Base-by-base conservation (phyloP, 2,329 filamentous ascomycete genomes). In the Arthrobotrys megalospora region DNA sequence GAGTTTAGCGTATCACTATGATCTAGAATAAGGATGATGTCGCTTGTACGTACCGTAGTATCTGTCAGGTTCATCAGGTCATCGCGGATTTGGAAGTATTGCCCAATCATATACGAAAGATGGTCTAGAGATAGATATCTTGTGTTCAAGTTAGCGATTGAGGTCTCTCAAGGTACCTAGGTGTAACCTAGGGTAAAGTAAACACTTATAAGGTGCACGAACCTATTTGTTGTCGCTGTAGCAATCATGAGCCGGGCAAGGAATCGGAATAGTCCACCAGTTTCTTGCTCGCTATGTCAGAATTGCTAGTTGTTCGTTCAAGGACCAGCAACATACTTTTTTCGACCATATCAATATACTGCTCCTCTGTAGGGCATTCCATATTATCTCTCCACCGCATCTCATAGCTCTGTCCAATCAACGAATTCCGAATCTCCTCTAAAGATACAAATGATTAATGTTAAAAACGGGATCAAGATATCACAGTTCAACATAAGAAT, bases 41-140 rank as follows among this genome's bases (percentile, higher is more conserved):
- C 10, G 10, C 45, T 21, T n/a, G 7, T 48, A 47, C 32, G 36
- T 53, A 66, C 63, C 32, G 8, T 41, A 11, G 14, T 53, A n/a
- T 41, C 32, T 5, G 72, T 75, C 5, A 83, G 52, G 47, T 84
- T 83, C 53, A 78, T 79, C 50, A 82, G 82, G 48, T 84, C 83
- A 68, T 83, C 82, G 5, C 81, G 73, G 12, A 83, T 81, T 62
- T 83, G 82, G 58, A 81, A 83, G 45, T 82, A 82, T 43, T 80
- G 67, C 1, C 82, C 82, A 1, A 83, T 32, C 11, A 81, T n/a
- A 14, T 14, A 21, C 8, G 63, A 32, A 5, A 53, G 3, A 55
- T 79, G 7, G 79, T 71, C 10, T 82, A 55, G 34, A 80, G 60
- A 34, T 75, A 79, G n/a, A 80, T 72, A 28, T 80, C 80, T 66